These are phyloP conservation scores for Mycosphaerella arachidis DNA, from an alignment of 2,329 filamentous ascomycete species.

Conservation along the genomic window DNA sequence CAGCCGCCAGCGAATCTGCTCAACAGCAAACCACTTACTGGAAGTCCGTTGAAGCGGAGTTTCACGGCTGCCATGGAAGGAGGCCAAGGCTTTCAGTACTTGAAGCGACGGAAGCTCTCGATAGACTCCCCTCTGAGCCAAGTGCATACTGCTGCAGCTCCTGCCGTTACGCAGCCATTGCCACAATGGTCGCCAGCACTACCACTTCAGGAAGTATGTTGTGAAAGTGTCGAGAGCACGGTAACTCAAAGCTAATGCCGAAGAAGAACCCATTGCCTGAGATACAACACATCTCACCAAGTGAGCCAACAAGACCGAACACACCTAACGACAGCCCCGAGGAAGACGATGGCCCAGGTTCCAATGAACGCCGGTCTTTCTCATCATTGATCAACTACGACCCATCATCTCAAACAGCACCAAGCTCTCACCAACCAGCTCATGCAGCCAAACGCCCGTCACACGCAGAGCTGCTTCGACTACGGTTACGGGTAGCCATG, in stretches of 20 bases:
- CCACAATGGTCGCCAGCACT: neutral
- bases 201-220: neutral
- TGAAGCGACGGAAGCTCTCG: slow-evolving; percentile 30
- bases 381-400: slow-evolving; percentile 47
- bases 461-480: slow-evolving; percentile 57
- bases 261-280: slow-evolving; percentile 6
- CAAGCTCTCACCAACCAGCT: slow-evolving; percentile 8
- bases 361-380: slow-evolving; percentile 39
- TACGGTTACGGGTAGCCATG: slow-evolving; percentile 65
- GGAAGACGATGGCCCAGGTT: slow-evolving; percentile 24
- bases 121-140: slow-evolving; percentile 10
- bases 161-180: neutral
- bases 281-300: slow-evolving; percentile 11
- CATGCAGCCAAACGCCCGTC: slow-evolving; percentile 32
- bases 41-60: slow-evolving; percentile 33
- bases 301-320: slow-evolving; percentile 26
- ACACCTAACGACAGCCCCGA: slow-evolving; percentile 22
- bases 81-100: slow-evolving; percentile 32
- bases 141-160: neutral
- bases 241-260: neutral
- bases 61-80: slow-evolving; percentile 29
- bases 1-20: slow-evolving; percentile 7
- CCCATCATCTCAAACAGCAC: slow-evolving; percentile 36
- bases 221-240: too few species aligned
- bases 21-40: slow-evolving; percentile 21